Conservation (phyloP, 2,329 filamentous ascomycete genomes). For the Byssochlamys sp. region DNA sequence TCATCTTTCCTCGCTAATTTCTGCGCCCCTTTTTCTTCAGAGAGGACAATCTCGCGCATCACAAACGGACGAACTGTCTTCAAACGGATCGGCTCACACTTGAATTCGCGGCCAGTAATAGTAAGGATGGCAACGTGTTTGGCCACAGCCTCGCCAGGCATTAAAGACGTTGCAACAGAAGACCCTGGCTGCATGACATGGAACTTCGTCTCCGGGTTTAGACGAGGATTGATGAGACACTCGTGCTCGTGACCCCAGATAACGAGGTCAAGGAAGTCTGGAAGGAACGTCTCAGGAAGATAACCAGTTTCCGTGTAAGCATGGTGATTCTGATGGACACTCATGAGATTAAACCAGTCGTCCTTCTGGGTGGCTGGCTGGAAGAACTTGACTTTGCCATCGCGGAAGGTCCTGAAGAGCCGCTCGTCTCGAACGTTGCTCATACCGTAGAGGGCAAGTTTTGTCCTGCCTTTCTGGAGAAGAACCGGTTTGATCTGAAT, state of each 20-base stretch:
- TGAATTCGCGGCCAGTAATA: constrained; percentile 73
- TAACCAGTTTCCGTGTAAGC: constrained; percentile 89
- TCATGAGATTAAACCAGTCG: constrained; percentile 94
- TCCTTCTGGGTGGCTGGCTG: constrained; percentile 66
- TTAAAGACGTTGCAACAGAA: constrained; percentile 84
- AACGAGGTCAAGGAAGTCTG: constrained; percentile 80
- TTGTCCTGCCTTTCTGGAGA: constrained; percentile 85
- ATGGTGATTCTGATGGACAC: constrained; percentile 92
- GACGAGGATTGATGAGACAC: constrained; percentile 73
- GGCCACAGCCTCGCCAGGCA: constrained; percentile 76
- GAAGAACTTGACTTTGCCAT: constrained; percentile 89
- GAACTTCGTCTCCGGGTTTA: constrained; percentile 81
- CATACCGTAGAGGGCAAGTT: constrained; percentile 83
- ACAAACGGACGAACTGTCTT: constrained; percentile 87
- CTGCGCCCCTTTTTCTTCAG: constrained; percentile 66
- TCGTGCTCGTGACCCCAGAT: constrained; percentile 98
- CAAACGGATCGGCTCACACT: constrained; percentile 67
- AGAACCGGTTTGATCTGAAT: constrained; percentile 85
- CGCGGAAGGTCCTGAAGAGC: constrained; percentile 83
- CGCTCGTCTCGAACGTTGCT: constrained; percentile 95
- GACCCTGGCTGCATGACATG: constrained; percentile 96
- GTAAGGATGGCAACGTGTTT: constrained; percentile 85
- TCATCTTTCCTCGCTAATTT: constrained; percentile 70
- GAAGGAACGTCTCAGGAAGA: constrained; percentile 83
- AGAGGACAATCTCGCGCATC: constrained; percentile 69